These are phyloP conservation scores for Arachnopeziza araneosa DNA, from an alignment of 2,329 filamentous ascomycete species.

Conservation along the genomic window DNA sequence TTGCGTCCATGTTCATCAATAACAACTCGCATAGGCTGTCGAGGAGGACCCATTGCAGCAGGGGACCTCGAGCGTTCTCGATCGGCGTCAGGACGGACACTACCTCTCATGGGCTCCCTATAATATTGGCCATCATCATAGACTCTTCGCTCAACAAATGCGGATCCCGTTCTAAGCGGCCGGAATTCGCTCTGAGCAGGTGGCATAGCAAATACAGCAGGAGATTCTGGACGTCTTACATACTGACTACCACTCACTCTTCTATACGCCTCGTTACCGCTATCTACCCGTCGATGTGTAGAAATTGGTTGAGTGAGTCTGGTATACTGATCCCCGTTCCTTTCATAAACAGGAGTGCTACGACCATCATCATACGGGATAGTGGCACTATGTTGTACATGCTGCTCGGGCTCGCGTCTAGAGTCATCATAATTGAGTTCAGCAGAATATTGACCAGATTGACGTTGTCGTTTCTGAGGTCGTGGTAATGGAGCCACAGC, in stretches of 20 bases:
- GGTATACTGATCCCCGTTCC: neutral
- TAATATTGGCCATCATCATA: conserved; percentile 36
- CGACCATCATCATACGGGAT: conserved; percentile 17
- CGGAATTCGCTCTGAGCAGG: conserved; percentile 21
- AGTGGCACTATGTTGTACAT: conserved; percentile 9
- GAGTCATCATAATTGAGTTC: conserved; percentile 41
- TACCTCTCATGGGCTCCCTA: conserved; percentile 42
- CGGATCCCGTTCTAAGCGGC: conserved; percentile 23
- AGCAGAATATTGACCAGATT: conserved; percentile 38
- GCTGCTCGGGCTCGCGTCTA: conserved; percentile 35
- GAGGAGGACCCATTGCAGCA: conserved; percentile 42
- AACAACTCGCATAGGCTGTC: conserved; percentile 58
- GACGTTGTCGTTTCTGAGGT: conserved; percentile 52
- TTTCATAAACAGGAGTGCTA: neutral
- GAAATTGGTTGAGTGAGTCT: conserved; percentile 13
- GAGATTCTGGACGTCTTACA: conserved; percentile 24
- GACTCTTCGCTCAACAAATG: conserved; percentile 22
- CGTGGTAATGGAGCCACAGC: conserved; percentile 46
- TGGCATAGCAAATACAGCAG: conserved; percentile 22
- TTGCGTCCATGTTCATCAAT: conserved; percentile 79
- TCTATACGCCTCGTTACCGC: conserved; percentile 25
- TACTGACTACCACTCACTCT: conserved; percentile 18
- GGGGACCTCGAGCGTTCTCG: conserved; percentile 44
- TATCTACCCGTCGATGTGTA: conserved; percentile 24
- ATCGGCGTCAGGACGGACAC: conserved; percentile 44